A percentile compares a stretch with the other conserved stretches of the same genome.
Evolutionary conservation across 1,284 basidiomycete species (phyloP).

Genomic region (Sporisorium graminicola): DNA sequence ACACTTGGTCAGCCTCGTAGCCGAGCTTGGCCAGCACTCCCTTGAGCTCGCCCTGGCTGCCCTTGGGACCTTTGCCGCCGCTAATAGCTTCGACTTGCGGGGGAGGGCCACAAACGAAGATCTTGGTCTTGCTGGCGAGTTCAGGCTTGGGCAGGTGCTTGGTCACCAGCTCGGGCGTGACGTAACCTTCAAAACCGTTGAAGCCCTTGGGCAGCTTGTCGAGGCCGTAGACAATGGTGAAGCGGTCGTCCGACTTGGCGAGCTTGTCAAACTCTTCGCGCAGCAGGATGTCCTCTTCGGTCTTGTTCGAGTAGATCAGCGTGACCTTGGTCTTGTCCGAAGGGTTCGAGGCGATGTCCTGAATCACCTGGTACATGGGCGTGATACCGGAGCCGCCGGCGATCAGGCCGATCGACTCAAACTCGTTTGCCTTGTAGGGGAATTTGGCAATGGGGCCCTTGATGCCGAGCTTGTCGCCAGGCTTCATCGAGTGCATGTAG

Average conservation of each 20-base stretch:
- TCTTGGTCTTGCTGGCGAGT: constrained; percentile 83
- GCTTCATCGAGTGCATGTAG: constrained; percentile 74
- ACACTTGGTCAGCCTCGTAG: constrained; percentile 66
- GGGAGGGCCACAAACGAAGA: constrained; percentile 83
- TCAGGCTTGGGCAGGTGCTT: constrained; percentile 78
- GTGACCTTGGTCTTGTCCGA: constrained; percentile 97
- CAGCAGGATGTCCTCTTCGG: constrained; percentile 90
- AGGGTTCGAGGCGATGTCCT: constrained; percentile 70
- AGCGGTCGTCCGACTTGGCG: constrained; percentile 69
- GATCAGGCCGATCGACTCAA: constrained; percentile 84
- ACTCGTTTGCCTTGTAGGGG: constrained; percentile 68
- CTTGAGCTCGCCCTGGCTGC: constrained; percentile 66
- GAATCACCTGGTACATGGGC: constrained; percentile 70
- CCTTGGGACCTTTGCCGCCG: constrained; percentile 66
- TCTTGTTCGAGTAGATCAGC: constrained; percentile 88
- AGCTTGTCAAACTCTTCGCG: constrained; percentile 80
- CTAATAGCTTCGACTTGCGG: constrained; percentile 65
- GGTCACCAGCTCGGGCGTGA: constrained; percentile 80
- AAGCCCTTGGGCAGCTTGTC: constrained; percentile 82
- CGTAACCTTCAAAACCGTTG: constrained; percentile 72
- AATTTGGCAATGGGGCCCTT: constrained; percentile 75
- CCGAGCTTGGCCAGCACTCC: constrained; percentile 64
- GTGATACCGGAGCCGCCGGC: constrained; percentile 86
- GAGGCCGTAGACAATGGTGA: constrained; percentile 87
- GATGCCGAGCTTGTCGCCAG: constrained; percentile 84